Evolutionary conservation across 2,329 filamentous ascomycete genomes (phyloP), one percentile per base, ranked within the genome.

Genomic region (Ciborinia camelliae): DNA sequence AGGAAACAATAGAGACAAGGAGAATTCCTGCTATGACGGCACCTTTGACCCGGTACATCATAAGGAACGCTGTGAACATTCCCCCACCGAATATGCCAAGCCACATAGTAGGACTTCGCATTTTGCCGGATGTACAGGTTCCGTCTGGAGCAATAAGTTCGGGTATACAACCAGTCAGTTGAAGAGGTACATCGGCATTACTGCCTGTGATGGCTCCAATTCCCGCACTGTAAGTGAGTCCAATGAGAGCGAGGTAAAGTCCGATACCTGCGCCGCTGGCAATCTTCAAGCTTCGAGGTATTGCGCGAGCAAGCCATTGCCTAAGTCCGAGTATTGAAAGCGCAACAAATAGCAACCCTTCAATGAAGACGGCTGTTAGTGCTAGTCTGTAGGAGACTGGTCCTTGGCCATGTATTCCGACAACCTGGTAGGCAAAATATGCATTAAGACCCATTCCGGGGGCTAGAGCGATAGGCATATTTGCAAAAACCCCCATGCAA

Each of bases 81-180:
- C 91, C 91, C 51, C 91, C 91, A 70, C 89, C 90, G 80, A 96
- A 95, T 71, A 96, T 92, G 45, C 91, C 92, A 60, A 96, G 82
- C 92, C 92, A 96, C 84, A 96, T 86, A 30, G 88, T 86, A 1
- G 91, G 90, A 72, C 84, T 91, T 67, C 90, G 86, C 91, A 96
- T 94, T 82, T 92, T 92, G 63, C 84, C 80, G 20, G 77, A 76
- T 0, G 84, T 84, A 75, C 91, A 95, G 8, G 85, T 72, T 12
- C 88, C 89, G 77, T 78, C 64, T 70, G 71, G 20, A 70, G 66
- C 41, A 41, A 78, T 78, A 0, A 77, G 74, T 8, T 60, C 52
- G 4, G 68, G 69, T 12, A 67, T 28, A 67, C 71, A 73, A 32
- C 91, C 92, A 5, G 89, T 91, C 50, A 96, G 81, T 68, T 90